Evolutionary conservation across 306 rosid genomes (phyloP).

Genomic region (Rosa chinensis): DNA sequence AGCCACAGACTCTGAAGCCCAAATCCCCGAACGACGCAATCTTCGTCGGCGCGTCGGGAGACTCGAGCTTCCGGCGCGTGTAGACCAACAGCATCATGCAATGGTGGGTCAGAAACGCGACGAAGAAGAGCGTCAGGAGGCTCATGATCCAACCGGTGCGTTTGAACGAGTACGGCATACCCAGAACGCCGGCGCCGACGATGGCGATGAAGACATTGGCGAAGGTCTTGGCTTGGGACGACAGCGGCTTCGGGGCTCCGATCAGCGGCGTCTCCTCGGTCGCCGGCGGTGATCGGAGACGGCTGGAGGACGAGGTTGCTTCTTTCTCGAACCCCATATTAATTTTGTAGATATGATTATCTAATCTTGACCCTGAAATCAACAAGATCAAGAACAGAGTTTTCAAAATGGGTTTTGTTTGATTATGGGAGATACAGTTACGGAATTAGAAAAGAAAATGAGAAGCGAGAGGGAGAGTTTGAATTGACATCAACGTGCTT

Average conservation of each 20-base stretch:
- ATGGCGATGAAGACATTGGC: constrained; percentile 61
- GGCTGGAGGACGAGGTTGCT: constrained; percentile 32
- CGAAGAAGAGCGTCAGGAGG: constrained; percentile 41
- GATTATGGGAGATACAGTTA: not conserved
- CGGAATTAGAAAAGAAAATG: not conserved
- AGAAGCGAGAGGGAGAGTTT: not conserved
- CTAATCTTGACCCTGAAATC: not conserved
- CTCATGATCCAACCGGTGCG: constrained; percentile 51
- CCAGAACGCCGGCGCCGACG: constrained; percentile 60
- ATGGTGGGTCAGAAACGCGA: constrained; percentile 42
- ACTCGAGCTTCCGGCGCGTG: constrained; percentile 55
- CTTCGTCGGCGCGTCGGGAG: constrained; percentile 25
- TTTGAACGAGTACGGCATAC: constrained; percentile 57
- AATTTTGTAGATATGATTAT: not conserved
- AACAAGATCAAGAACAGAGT: not conserved
- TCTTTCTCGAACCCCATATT: constrained; percentile 32
- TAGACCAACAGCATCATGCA: constrained; percentile 60
- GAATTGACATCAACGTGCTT: not conserved
- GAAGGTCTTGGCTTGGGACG: constrained; percentile 50
- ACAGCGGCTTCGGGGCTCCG: constrained; percentile 26
- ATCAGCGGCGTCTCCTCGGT: constrained; percentile 50
- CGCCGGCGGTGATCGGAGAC: constrained; percentile 29
- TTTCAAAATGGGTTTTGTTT: not conserved
- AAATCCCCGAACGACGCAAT: constrained; percentile 55
- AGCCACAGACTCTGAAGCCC: constrained; percentile 47